phyloP scores from a whole-genome alignment of 306 rosid genomes.

The Lagenaria siceraria region DNA sequence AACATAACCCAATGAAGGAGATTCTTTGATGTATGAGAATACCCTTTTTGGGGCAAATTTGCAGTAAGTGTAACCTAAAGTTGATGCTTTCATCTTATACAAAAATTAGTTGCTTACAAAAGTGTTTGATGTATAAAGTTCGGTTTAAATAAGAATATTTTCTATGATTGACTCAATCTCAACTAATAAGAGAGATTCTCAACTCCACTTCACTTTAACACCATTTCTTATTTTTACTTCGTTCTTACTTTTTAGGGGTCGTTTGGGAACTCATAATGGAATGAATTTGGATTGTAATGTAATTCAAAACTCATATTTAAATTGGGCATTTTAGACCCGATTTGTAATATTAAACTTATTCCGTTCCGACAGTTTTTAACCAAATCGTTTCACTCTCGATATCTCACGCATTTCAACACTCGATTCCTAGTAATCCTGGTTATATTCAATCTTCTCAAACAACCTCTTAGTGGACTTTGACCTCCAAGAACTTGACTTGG shows the following conservation, averaged over 20 bases:
- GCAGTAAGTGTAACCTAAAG: neutral
- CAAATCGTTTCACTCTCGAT: too few relatives aligned
- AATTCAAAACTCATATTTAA: too few relatives aligned
- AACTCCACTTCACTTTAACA: neutral
- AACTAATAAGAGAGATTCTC: neutral
- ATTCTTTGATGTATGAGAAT: neutral
- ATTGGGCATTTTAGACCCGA: too few relatives aligned
- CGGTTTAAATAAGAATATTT: neutral
- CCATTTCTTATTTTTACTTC: too few relatives aligned
- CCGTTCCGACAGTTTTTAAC: too few relatives aligned
- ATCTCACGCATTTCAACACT: too few relatives aligned
- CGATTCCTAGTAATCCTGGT: too few relatives aligned
- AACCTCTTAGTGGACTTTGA: neutral
- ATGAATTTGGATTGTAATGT: too few relatives aligned
- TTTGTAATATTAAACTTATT: too few relatives aligned
- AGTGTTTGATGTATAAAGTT: neutral
- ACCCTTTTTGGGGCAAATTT: neutral
- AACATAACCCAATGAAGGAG: neutral
- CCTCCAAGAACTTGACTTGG: neutral
- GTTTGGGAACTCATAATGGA: too few relatives aligned
- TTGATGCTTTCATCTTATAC: neutral
- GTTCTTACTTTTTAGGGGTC: too few relatives aligned
- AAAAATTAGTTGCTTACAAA: neutral
- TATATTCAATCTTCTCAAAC: too few relatives aligned
- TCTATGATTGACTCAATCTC: neutral